Base-by-base conservation (phyloP, 164 flowering plant genomes). In the Liriodendron chinense region DNA sequence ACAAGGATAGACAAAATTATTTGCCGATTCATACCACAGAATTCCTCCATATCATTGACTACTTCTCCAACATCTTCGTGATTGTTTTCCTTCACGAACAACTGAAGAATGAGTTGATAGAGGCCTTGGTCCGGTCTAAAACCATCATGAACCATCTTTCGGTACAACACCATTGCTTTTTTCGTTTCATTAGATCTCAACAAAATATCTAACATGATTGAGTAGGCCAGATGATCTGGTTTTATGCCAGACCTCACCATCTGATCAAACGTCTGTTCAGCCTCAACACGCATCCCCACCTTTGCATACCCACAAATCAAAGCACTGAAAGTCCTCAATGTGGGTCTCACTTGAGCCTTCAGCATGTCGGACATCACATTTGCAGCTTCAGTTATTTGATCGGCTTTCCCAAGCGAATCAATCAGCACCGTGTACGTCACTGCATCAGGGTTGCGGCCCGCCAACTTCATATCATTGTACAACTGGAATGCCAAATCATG, bases 251-350 rank as follows among this genome's bases (percentile, higher is more conserved):
- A 89, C 79, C 83, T 81, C 63, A 81, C 65, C 99, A 96, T 94
- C 80, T 87, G 82, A 50, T 84, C 66, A 83, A 86, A 93, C 9
- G 89, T 89, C 77, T 92, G 86, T 73, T 88, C 93, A 65, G 98
- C 98, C 79, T 92, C 90, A 65, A 77, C 82, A 21, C 79, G 77
- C 83, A 84, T 90, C 76, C 99, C 99, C 47, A 92, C 90, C 79
- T 91, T 96, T 49, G 90, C 93, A 79, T 92, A 96, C 67, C 92
- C 99, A 83, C 97, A 91, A 64, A 92, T 90, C 79, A 96, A 85
- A 72, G 98, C 98, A 84, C 98, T 92, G 81, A 85, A 94, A 65
- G 99, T 89, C 43, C 87, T 81, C 74, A 96, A 75, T 56, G 93
- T 90, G 14, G 99, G 99, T 79, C 85, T 94, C 13, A 91, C 87